Evolutionary conservation across 768 basidiomycete genomes (phyloP), one percentile per base, ranked within the genome.

Genomic region (Lactarius sp.): DNA sequence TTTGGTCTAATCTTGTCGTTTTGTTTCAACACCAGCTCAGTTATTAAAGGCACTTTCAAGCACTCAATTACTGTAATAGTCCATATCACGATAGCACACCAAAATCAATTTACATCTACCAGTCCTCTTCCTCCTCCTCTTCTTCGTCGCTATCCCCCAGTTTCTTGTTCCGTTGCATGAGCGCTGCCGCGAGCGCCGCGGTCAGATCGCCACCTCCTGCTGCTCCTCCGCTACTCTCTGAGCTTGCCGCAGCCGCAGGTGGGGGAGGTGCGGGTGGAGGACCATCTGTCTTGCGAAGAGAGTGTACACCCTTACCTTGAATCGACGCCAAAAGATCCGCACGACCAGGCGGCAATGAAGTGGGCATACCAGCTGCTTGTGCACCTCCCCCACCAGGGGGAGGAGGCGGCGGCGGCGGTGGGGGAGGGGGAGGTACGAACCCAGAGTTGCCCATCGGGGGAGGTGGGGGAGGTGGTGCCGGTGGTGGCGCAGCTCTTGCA

Each of bases 101-200:
- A 27, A 27, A 27, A 27, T 27, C 27, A 27, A 27, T 27, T 27
- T 27, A 47, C 14, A 51, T 55, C 53, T 60, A 64, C 67, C 67
- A 68, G 49, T 74, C 72, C 49, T 75, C 74, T 36, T 75, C 74
- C 10, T 74, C 72, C 3, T 75, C 72, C 6, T 74, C 75, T 34
- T 75, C 75, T 6, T 75, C 73, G 36, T 73, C 73, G 69, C 88
- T 90, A 68, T 94, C 92, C 2, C 90, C 93, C 68, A 96, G 76
- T 70, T 90, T 87, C 77, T 90, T 92, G 72, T 91, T 96, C 68
- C 94, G 77, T 72, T 88, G 84, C 69, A 86, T 76, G 66, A 98
- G 74, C 1, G 94, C 94, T 54, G 85, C 88, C 6, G 93, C 94
- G 52, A 97, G 77, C 8, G 92, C 91, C 4, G 84, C 80, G 0